phyloP scores from a whole-genome alignment of 768 basidiomycete species.

The Tubosaeta sp. region DNA sequence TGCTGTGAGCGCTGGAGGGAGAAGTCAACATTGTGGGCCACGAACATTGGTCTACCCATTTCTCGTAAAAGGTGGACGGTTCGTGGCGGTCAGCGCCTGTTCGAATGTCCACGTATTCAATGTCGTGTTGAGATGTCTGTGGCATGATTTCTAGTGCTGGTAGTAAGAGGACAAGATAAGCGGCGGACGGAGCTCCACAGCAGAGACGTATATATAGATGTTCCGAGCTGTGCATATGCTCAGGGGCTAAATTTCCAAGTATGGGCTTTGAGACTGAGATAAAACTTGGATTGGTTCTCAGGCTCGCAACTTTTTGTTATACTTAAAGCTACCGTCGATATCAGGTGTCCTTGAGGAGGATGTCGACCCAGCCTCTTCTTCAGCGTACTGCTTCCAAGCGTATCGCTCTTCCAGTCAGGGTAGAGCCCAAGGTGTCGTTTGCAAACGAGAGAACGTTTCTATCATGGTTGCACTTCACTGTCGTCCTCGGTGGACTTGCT shows the following conservation, averaged over 20 bases:
- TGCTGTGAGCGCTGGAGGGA: constrained; percentile 2
- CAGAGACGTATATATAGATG: background rate
- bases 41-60: constrained; percentile 52
- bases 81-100: constrained; percentile 1
- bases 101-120: constrained; percentile 24
- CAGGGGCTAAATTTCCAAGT: constrained; percentile 22
- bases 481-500: constrained; percentile 93
- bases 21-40: background rate
- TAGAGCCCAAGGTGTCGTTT: constrained; percentile 93
- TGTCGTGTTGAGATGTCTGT: constrained; percentile 11
- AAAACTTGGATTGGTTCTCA: constrained; percentile 7
- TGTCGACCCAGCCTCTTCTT: constrained; percentile 97
- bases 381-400: constrained; percentile 92
- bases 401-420: constrained; percentile 92
- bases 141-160: constrained; percentile 8
- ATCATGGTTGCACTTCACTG: constrained; percentile 98
- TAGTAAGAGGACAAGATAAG: constrained; percentile 4
- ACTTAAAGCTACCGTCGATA: background rate
- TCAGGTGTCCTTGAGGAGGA: constrained; percentile 27
- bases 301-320: background rate
- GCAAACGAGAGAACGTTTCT: constrained; percentile 95
- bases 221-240: background rate
- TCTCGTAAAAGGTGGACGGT: constrained; percentile 40
- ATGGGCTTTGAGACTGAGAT: background rate
- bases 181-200: constrained; percentile 5